phyloP scores from a whole-genome alignment of 2,329 filamentous ascomycete species.

The Dactylellina leptospora region DNA sequence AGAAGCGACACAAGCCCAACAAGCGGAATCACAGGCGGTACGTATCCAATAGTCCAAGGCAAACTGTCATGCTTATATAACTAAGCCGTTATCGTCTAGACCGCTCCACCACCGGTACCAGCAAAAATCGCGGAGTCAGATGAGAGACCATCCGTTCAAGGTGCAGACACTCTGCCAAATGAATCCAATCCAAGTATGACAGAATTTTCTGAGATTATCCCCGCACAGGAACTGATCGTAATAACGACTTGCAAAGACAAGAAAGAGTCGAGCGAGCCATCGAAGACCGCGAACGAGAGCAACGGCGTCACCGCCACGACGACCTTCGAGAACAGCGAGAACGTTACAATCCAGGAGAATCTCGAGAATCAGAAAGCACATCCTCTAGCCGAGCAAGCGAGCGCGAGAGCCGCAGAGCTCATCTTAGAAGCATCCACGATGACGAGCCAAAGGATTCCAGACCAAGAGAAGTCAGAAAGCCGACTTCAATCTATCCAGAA shows the following conservation, averaged over 20 bases:
- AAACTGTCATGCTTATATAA: background rate
- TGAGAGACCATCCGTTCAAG: slow-evolving; percentile 28
- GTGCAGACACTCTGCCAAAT: slow-evolving; percentile 51
- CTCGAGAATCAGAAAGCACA: background rate
- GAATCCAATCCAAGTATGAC: slow-evolving; percentile 52
- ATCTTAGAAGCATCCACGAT: slow-evolving; percentile 31
- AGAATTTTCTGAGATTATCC: slow-evolving; percentile 48
- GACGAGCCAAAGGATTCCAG: slow-evolving; percentile 14
- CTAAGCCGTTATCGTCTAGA: slow-evolving; percentile 1
- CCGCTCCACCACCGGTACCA: background rate
- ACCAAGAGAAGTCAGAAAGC: slow-evolving; percentile 18
- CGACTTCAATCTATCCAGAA: slow-evolving; percentile 31
- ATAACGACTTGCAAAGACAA: slow-evolving; percentile 43
- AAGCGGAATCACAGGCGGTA: slow-evolving; percentile 13
- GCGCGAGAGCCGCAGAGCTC: background rate
- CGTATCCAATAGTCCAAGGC: background rate
- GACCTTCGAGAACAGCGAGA: slow-evolving; percentile 37
- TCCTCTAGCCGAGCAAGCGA: background rate
- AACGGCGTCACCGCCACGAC: slow-evolving; percentile 34
- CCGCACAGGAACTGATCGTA: slow-evolving; percentile 47
- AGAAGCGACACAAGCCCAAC: background rate
- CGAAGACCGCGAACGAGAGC: slow-evolving; percentile 10
- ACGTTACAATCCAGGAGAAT: slow-evolving; percentile 12
- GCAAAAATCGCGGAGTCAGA: slow-evolving; percentile 1
- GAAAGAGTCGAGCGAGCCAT: slow-evolving; percentile 36